Conservation (phyloP, 306 rosid genomes). For the Cucurbita maxima region DNA sequence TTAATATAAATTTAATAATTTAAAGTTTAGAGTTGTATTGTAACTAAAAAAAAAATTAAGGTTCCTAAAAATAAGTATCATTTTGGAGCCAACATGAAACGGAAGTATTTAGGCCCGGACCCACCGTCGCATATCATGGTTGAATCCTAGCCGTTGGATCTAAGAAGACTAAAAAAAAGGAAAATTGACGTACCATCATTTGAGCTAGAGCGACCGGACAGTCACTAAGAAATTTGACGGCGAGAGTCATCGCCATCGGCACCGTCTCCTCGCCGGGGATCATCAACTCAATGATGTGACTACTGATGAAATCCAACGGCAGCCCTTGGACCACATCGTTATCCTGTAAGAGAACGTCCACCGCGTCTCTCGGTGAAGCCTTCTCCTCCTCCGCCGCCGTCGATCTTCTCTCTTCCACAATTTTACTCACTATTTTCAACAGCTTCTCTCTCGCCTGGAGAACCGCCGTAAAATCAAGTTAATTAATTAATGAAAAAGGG, state of each 20-base stretch:
- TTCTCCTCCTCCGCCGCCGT: slow-evolving; percentile 8
- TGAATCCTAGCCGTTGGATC: slow-evolving; percentile 13
- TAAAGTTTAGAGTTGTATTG: too few species aligned
- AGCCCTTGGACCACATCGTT: slow-evolving; percentile 14
- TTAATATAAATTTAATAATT: too few species aligned
- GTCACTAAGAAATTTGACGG: slow-evolving; percentile 53
- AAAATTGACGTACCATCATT: slow-evolving; percentile 23
- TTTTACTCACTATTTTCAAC: slow-evolving; percentile 47
- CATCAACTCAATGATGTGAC: slow-evolving; percentile 68
- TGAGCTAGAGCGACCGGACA: slow-evolving; percentile 37
- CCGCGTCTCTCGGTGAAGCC: slow-evolving; percentile 25
- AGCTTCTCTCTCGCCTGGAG: slow-evolving; percentile 64
- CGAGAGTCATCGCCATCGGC: slow-evolving; percentile 66
- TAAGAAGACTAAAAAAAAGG: background rate
- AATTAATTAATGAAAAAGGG: background rate
- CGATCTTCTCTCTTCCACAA: slow-evolving; percentile 34
- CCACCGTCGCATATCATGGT: background rate
- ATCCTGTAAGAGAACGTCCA: slow-evolving; percentile 57
- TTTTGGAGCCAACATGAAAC: background rate
- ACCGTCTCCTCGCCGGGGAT: slow-evolving; percentile 90
- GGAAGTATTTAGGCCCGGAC: background rate
- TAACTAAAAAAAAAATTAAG: too few species aligned
- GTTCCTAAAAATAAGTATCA: too few species aligned
- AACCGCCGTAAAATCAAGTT: background rate
- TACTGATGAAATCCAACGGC: slow-evolving; percentile 45